These are phyloP conservation scores for Aspergillus sp. DNA, from an alignment of 2,329 filamentous ascomycete genomes.

Conservation along the genomic window DNA sequence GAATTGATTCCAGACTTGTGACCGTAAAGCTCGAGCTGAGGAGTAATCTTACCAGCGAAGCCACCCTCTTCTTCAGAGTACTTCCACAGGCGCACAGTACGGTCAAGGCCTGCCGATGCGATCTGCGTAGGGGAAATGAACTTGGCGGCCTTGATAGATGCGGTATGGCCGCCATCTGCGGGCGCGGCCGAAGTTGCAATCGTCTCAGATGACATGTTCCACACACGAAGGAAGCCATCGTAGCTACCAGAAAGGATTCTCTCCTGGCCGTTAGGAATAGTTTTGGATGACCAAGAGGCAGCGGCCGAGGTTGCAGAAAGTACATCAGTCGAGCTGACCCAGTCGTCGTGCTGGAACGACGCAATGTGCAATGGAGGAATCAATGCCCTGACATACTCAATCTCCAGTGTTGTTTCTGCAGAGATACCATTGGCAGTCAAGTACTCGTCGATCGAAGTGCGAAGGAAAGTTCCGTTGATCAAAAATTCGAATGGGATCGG, in stretches of 20 bases:
- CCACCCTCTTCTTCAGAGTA: constrained; percentile 65
- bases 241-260: constrained; percentile 89
- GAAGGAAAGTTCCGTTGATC: constrained; percentile 87
- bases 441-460: constrained; percentile 86
- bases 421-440: constrained; percentile 81
- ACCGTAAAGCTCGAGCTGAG: constrained; percentile 76
- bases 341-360: constrained; percentile 95
- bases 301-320: constrained; percentile 63
- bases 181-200: constrained; percentile 68
- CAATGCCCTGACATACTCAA: constrained; percentile 90
- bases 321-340: constrained; percentile 85
- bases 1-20: constrained; percentile 72
- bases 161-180: constrained; percentile 66
- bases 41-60: constrained; percentile 60
- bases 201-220: constrained; percentile 84
- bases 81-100: constrained; percentile 85
- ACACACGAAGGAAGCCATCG: constrained; percentile 81
- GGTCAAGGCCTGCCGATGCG: constrained; percentile 77
- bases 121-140: constrained; percentile 76
- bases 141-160: constrained; percentile 74
- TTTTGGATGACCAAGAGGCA: constrained; percentile 52
- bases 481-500: constrained; percentile 74
- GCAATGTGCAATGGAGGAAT: constrained; percentile 85
- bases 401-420: constrained; percentile 75
- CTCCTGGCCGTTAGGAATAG: constrained; percentile 53